Evolutionary conservation across 2,329 filamentous ascomycete species (phyloP), one percentile per base, ranked within the genome.

Genomic region (Alternaria sp.): DNA sequence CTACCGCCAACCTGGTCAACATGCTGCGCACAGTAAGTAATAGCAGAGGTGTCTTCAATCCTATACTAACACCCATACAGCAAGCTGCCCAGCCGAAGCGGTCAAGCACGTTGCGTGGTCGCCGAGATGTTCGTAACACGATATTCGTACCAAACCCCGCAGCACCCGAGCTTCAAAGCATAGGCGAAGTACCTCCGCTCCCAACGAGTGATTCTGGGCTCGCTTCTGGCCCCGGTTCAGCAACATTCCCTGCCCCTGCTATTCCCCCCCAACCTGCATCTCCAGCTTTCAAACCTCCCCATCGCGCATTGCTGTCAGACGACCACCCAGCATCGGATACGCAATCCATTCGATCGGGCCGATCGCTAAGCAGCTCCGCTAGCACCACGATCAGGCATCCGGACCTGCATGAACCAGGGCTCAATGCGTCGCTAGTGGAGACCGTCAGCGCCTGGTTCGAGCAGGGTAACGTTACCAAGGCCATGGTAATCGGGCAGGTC

Each of bases 391-490:
- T 88, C 55, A 90, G 89, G 73, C 96, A 99, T 77, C 90, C 93
- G 1, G 93, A 97, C 17, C 85, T 97, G 81, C 87, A 90, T 57
- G 87, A 88, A 10, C 88, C 91, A 1, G 95, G 96, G 3, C 84
- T 99, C 6, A 96, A 93, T 78, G 89, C 92, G 4, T 98, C 95
- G 13, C 87, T 98, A 59, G 91, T 98, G 54, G 96, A 99, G 79
- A 96, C 91, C 0, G 89, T 98, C n/a, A 96, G 89, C 65, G 92
- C 92, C 13, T 89, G 88, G 57, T 96, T 97, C 76, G 90, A 94
- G 60, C 87, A 90, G 32, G 92, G 92, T 9, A 84, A 84, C 12
- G 81, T 94, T 11, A 91, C 88, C 67, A 90, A 88, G 52, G 89
- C 90, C 13, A 91, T 90, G 62, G 88, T 97, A 21, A 89, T 90